Percentiles rank a stretch among this genome's conserved stretches.
Evolutionary conservation across 306 rosid genomes (phyloP).

Genomic region (Cicer yamashitae): DNA sequence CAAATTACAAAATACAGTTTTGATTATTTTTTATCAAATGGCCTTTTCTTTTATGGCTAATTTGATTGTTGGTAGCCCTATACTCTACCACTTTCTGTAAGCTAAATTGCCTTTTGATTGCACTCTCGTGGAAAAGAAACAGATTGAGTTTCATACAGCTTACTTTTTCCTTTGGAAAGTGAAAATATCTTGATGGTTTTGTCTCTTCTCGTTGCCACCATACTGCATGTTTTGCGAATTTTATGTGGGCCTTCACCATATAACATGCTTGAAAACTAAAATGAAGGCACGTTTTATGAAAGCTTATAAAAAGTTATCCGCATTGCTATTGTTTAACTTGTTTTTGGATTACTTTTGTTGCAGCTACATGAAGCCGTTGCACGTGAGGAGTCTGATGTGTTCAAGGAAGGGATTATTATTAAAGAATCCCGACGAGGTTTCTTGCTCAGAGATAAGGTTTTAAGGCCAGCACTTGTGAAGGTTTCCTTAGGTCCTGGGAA

Average conservation of each 20-base stretch:
- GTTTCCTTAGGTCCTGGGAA: conserved; percentile 82
- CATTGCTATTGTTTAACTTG: conserved; percentile 19
- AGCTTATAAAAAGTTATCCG: conserved; percentile 15
- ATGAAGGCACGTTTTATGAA: conserved; percentile 30
- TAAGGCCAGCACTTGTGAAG: conserved; percentile 88
- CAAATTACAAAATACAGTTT: conserved; percentile 22
- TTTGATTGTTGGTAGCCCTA: not conserved
- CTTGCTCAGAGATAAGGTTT: conserved; percentile 66
- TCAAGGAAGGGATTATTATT: conserved; percentile 76
- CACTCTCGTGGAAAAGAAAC: not conserved
- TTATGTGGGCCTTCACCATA: conserved; percentile 3
- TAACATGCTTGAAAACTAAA: conserved; percentile 33
- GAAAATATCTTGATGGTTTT: conserved; percentile 1
- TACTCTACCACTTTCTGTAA: not conserved
- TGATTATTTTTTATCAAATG: not conserved
- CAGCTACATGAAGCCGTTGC: conserved; percentile 88
- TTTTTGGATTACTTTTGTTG: conserved; percentile 35
- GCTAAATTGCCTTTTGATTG: conserved; percentile 1
- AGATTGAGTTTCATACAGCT: not conserved
- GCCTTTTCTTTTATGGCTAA: not conserved
- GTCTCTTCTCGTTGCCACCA: not conserved
- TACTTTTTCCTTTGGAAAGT: not conserved
- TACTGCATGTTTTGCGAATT: conserved; percentile 21
- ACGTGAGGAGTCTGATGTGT: conserved; percentile 79
- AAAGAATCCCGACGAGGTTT: conserved; percentile 85